Evolutionary conservation across 768 basidiomycete species (phyloP), one percentile per base, ranked within the genome.

Genomic region (Tephrocybe sp.): DNA sequence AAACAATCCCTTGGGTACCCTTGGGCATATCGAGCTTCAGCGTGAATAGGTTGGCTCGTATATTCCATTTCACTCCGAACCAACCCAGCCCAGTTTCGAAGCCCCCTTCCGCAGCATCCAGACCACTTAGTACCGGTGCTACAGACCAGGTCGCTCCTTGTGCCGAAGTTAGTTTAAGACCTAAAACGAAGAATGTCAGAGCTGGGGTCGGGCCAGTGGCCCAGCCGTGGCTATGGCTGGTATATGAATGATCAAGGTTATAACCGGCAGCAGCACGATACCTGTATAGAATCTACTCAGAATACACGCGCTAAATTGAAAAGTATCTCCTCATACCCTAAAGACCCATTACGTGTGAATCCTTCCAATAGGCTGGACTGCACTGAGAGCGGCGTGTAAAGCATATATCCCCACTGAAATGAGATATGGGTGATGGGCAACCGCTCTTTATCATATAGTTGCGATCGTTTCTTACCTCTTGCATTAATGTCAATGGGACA

Each of bases 331-430:
- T 62, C 64, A 12, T 49, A 77, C 75, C 68, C 65, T 7, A 78
- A 64, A 3, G 76, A 77, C 2, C 76, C 76, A 51, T 78, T 77
- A 2, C 69, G 65, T 3, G 76, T 76, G 56, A 72, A 76, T 2
- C 77, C 77, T 56, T 79, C 77, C 15, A 79, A 63, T 1, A 79
- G 63, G 4, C 74, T 75, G 4, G 66, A 68, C 36, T 68, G 62
- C 9, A 70, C 68, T 36, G 73, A 66, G 24, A 76, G 64, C 43
- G 75, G 74, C 46, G 69, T 69, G 50, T 75, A 74, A 17, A 79
- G 63, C 74, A 78, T 78, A 55, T 77, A 79, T 3, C 77, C 77
- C 77, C 77, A 79, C 60, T 74, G n/a, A n/a, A n/a, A n/a, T n/a
- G n/a, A n/a, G n/a, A n/a, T n/a, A n/a, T n/a, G n/a, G n/a, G 15